Evolutionary conservation across 139 green algal species (phyloP).

Genomic region (Astrephomene gubernaculifera): DNA sequence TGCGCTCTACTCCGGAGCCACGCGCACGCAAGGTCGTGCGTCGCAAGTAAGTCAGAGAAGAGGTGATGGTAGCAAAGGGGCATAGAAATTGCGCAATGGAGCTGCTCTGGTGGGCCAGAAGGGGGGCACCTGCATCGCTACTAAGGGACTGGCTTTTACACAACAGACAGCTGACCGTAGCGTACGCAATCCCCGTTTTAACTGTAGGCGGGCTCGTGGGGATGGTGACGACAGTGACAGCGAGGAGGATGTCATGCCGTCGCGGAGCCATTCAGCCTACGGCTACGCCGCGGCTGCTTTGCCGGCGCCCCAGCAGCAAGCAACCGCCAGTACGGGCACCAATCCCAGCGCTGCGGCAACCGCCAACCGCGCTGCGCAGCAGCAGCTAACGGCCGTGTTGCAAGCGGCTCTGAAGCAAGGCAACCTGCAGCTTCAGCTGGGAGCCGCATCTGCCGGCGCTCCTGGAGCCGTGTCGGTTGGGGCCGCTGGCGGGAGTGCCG

Average conservation of each 20-base stretch:
- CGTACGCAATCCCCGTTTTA: too few relatives aligned
- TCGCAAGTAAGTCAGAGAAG: not conserved
- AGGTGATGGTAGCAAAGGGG: too few relatives aligned
- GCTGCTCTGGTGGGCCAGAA: too few relatives aligned
- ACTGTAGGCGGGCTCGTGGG: not conserved
- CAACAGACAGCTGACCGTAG: too few relatives aligned
- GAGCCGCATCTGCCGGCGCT: not conserved
- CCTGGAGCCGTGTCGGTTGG: too few relatives aligned
- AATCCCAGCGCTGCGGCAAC: too few relatives aligned
- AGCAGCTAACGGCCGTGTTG: constrained; percentile 21
- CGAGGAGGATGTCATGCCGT: constrained; percentile 7
- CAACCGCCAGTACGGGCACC: not conserved
- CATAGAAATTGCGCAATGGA: too few relatives aligned
- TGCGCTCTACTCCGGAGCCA: constrained; percentile 28
- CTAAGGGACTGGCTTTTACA: too few relatives aligned
- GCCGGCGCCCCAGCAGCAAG: not conserved
- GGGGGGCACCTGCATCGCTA: too few relatives aligned
- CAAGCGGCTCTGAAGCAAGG: constrained; percentile 4
- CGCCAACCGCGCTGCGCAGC: not conserved
- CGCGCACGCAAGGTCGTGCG: not conserved
- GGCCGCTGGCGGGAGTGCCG: not conserved
- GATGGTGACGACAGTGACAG: constrained; percentile 34
- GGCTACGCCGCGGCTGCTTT: not conserved
- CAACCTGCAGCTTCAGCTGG: constrained; percentile 24
- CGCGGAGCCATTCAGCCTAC: not conserved